These are phyloP conservation scores for Colletotrichum liriopes DNA, from an alignment of 2,329 filamentous ascomycete species.

Conservation along the genomic window DNA sequence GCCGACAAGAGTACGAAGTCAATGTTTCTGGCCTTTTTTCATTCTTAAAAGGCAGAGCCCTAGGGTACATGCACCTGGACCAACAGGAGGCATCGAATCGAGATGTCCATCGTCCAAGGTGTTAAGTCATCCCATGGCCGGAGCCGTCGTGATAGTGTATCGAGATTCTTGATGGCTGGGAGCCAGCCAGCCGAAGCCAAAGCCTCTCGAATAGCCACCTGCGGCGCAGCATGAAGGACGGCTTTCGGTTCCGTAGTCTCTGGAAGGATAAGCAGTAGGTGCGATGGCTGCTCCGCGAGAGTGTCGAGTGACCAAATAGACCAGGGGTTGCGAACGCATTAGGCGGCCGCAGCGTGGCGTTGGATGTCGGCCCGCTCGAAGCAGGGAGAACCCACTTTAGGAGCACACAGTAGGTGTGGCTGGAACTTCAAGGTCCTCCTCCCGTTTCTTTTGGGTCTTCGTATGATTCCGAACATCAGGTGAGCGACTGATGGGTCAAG, in stretches of 20 bases:
- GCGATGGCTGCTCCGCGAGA: no score
- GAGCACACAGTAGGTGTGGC: conserved; percentile 11
- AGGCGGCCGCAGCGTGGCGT: conserved; percentile 13
- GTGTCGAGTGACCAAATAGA: neutral
- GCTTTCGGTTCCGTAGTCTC: conserved; percentile 9
- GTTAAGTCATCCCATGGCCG: no score
- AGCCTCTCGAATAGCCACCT: neutral
- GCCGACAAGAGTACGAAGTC: neutral
- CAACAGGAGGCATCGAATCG: neutral
- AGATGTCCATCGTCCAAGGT: neutral
- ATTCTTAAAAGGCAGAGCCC: neutral
- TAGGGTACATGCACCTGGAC: neutral
- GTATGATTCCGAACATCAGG: neutral
- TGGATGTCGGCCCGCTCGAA: conserved; percentile 35
- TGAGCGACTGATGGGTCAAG: neutral
- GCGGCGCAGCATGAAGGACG: conserved; percentile 1
- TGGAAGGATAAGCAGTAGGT: neutral
- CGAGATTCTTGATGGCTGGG: neutral
- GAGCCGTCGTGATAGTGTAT: neutral
- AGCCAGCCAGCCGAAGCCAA: neutral
- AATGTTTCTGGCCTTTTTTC: neutral
- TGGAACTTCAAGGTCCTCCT: neutral
- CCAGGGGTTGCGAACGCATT: neutral
- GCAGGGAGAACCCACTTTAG: neutral
- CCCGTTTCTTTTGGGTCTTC: neutral